A percentile compares a stretch with the other conserved stretches of the same genome.
phyloP scores from a whole-genome alignment of 805 yeast species.

The Candida boleticola region DNA sequence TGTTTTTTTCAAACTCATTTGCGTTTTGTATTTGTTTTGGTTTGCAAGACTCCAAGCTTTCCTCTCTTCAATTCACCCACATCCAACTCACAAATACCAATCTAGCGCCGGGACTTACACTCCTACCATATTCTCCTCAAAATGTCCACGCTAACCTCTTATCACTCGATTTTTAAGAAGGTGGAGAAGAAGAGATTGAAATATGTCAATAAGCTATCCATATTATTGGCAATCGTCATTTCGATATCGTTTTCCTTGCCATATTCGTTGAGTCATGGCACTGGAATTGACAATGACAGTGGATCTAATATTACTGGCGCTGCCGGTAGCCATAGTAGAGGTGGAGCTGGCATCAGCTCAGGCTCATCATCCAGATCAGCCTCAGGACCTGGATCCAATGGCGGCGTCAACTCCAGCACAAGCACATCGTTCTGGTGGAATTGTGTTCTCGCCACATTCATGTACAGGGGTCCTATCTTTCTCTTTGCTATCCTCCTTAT shows the following conservation, averaged over 20 bases:
- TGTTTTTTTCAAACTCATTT: background rate
- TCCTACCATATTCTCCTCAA: background rate
- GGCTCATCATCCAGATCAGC: background rate
- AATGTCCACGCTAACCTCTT: slow-evolving; percentile 11
- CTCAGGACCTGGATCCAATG: background rate
- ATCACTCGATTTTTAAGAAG: slow-evolving; percentile 24
- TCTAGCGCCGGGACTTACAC: background rate
- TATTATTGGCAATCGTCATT: slow-evolving; percentile 22
- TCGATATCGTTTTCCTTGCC: slow-evolving; percentile 27
- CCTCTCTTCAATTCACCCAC: background rate
- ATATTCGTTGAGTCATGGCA: slow-evolving; percentile 13
- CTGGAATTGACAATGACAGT: slow-evolving; percentile 2
- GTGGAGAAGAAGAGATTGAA: slow-evolving; percentile 34
- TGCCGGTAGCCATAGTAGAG: background rate
- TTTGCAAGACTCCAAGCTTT: background rate
- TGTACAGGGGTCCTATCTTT: slow-evolving; percentile 29
- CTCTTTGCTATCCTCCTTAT: slow-evolving; percentile 26
- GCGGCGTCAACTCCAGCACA: background rate
- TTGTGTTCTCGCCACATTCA: slow-evolving; percentile 18
- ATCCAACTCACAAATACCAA: background rate
- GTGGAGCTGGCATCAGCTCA: background rate
- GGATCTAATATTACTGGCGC: background rate
- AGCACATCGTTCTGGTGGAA: slow-evolving; percentile 25
- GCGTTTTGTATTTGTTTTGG: background rate
- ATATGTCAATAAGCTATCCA: slow-evolving; percentile 30